Percentiles rank a stretch among this genome's conserved stretches.
These are phyloP conservation scores for Limonium bicolor DNA, from an alignment of 148 eudicot species.

Conservation along the genomic window DNA sequence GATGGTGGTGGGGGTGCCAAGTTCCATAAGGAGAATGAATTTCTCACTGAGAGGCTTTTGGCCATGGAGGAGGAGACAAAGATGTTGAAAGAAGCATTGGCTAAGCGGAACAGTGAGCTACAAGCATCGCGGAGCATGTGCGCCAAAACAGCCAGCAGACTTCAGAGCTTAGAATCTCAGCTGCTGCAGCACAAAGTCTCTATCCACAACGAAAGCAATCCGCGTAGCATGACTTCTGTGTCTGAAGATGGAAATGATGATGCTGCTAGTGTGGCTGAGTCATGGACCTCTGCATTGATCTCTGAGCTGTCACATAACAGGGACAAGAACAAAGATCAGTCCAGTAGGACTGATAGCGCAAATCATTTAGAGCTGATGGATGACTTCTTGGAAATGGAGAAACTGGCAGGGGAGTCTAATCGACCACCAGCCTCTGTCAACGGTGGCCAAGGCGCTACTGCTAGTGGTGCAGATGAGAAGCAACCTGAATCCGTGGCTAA, in stretches of 20 bases:
- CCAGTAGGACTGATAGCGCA: slow-evolving; percentile 37
- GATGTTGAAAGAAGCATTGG: slow-evolving; percentile 93
- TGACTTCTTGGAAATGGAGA: slow-evolving; percentile 98
- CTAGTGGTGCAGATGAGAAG: slow-evolving; percentile 9
- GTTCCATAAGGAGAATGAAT: slow-evolving; percentile 69
- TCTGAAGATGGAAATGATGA: slow-evolving; percentile 94
- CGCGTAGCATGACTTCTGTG: slow-evolving; percentile 54
- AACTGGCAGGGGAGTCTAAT: slow-evolving; percentile 53
- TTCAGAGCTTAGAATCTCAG: slow-evolving; percentile 69
- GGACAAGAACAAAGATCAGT: slow-evolving; percentile 37
- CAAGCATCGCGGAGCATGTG: slow-evolving; percentile 78
- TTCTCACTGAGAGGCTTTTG: slow-evolving; percentile 67
- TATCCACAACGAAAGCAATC: slow-evolving; percentile 35
- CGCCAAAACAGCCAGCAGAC: slow-evolving; percentile 78
- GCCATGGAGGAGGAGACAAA: slow-evolving; percentile 94
- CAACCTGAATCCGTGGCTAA: slow-evolving; percentile 6
- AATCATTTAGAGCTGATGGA: slow-evolving; percentile 87
- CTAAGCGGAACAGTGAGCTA: slow-evolving; percentile 76
- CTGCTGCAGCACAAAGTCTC: slow-evolving; percentile 32
- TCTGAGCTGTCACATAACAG: slow-evolving; percentile 45
- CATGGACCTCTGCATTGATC: slow-evolving; percentile 49
- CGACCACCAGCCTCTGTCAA: slow-evolving; percentile 16
- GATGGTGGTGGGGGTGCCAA: slow-evolving; percentile 50
- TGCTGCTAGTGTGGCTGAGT: slow-evolving; percentile 59
- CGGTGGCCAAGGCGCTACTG: slow-evolving; percentile 13